Evolutionary conservation across 169 alveolate species (phyloP).

Genomic region (Babesia divergens): DNA sequence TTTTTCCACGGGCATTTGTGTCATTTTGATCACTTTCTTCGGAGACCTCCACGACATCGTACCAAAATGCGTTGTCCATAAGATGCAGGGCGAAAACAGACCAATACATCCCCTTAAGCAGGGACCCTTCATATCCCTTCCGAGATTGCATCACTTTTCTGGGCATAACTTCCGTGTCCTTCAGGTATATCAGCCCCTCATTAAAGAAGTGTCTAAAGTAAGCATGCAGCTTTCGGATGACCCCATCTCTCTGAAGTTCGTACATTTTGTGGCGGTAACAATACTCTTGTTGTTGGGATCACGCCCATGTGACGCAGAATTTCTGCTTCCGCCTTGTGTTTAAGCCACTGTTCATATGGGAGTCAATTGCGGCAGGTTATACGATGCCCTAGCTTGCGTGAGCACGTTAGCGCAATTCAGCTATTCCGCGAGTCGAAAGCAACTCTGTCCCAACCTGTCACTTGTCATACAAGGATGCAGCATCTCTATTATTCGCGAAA

Average conservation of each 20-base stretch:
- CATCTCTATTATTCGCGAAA: too few relatives aligned
- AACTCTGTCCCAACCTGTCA: too few relatives aligned
- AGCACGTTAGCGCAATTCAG: too few relatives aligned
- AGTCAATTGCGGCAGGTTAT: too few relatives aligned
- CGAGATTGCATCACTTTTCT: not conserved
- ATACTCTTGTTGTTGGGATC: not conserved
- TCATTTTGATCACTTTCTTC: too few relatives aligned
- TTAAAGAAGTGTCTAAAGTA: constrained; percentile 8
- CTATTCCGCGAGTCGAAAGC: too few relatives aligned
- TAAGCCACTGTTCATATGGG: too few relatives aligned
- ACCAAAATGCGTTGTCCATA: not conserved
- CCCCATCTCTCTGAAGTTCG: not conserved
- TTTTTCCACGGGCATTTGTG: too few relatives aligned
- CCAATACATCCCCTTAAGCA: constrained; percentile 41
- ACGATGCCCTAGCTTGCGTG: too few relatives aligned
- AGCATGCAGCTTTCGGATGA: not conserved
- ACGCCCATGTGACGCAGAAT: not conserved
- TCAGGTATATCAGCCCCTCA: not conserved
- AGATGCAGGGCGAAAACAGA: constrained; percentile 13
- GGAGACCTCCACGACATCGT: not conserved
- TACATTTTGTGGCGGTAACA: constrained; percentile 1
- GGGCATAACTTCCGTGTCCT: constrained; percentile 25
- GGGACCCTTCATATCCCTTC: not conserved
- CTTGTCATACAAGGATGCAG: too few relatives aligned
- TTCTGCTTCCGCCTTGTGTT: not conserved